Conservation (phyloP, 225 moss, liverwort and hornwort species). For the Asterella californica region DNA sequence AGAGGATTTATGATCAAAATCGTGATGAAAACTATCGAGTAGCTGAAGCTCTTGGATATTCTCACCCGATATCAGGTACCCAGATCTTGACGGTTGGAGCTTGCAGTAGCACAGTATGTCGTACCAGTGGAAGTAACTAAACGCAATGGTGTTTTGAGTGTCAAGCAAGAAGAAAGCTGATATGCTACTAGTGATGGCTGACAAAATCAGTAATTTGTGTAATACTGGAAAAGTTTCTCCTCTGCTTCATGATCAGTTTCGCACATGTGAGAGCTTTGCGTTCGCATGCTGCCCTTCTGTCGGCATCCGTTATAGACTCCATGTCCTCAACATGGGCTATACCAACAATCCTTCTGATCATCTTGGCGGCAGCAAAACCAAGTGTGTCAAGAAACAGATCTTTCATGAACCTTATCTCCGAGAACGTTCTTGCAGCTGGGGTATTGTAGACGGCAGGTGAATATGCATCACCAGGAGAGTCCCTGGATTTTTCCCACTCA, state of each 20-base stretch:
- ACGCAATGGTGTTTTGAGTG: not conserved
- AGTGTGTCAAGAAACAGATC: conserved; percentile 74
- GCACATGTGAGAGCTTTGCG: conserved; percentile 72
- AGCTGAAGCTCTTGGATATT: not conserved
- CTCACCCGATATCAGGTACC: not conserved
- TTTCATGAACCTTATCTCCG: conserved; percentile 48
- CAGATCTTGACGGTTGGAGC: not conserved
- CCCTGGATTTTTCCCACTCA: conserved; percentile 63
- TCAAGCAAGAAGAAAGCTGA: not conserved
- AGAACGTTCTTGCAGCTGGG: conserved; percentile 40
- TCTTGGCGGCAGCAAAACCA: conserved; percentile 83
- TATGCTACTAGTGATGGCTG: conserved; percentile 9
- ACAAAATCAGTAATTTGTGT: conserved; percentile 44
- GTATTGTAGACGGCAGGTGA: conserved; percentile 61
- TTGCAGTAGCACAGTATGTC: not conserved
- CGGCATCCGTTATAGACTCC: conserved; percentile 59
- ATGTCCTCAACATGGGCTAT: conserved; percentile 93
- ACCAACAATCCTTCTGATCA: conserved; percentile 84
- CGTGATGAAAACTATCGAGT: not conserved
- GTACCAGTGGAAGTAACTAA: not conserved
- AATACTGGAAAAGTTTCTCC: conserved; percentile 51
- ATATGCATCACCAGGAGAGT: conserved; percentile 66
- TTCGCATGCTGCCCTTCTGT: conserved; percentile 61
- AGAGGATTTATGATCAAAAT: not conserved
- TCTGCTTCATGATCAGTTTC: conserved; percentile 58